These are phyloP conservation scores for Talaromyces sp. DNA, from an alignment of 2,329 filamentous ascomycete species.

Conservation along the genomic window DNA sequence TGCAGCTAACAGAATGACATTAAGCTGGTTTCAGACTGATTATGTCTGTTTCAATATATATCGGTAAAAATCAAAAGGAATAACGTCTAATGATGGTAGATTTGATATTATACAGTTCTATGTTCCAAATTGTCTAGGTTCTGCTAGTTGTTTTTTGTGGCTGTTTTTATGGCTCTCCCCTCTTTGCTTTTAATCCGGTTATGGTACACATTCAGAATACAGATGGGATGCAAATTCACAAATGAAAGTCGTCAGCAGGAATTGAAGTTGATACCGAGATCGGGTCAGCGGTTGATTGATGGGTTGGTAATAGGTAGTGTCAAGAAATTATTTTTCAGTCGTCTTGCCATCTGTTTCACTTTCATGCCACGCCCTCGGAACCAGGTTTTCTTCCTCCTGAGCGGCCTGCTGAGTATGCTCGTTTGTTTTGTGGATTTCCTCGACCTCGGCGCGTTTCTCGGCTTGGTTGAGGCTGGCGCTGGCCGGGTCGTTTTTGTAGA, in stretches of 20 bases:
- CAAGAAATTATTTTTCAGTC: conserved; percentile 2
- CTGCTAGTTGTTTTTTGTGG: background rate
- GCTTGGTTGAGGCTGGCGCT: conserved; percentile 19
- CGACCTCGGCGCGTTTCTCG: conserved; percentile 20
- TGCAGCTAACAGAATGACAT: background rate
- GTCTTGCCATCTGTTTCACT: conserved; percentile 6
- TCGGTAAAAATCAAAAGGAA: background rate
- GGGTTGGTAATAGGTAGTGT: no score
- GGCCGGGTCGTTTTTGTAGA: conserved; percentile 14
- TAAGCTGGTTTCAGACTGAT: background rate
- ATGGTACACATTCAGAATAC: background rate
- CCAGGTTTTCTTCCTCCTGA: conserved; percentile 36
- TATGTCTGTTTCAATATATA: background rate
- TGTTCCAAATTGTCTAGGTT: background rate
- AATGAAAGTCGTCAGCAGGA: background rate
- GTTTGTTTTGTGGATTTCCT: conserved; percentile 14
- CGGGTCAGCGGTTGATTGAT: background rate
- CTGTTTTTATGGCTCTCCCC: background rate
- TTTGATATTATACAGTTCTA: conserved; percentile 15
- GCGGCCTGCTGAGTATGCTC: conserved; percentile 15
- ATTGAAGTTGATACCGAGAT: background rate
- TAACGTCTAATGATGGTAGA: conserved; percentile 17
- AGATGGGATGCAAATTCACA: background rate
- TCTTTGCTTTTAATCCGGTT: background rate
- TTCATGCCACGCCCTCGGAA: conserved; percentile 45